Conservation (phyloP, 352 stramenopile genomes). For the Pythium guiyangense region DNA sequence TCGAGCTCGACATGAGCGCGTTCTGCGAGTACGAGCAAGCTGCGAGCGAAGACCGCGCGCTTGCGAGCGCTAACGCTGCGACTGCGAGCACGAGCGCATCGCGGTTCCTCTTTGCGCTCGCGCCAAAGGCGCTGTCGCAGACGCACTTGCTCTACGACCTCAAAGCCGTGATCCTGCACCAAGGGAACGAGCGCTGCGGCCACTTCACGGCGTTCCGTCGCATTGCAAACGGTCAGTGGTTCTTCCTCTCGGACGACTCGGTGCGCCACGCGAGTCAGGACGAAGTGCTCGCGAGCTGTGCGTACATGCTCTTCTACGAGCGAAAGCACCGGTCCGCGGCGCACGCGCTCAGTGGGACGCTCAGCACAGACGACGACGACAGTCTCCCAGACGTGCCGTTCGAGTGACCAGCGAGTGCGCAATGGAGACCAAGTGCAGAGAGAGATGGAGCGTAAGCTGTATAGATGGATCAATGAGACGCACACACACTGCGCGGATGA, state of each 20-base stretch:
- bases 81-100: neutral
- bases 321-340: constrained; percentile 46
- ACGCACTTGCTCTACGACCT: constrained; percentile 66
- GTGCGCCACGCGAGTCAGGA: constrained; percentile 49
- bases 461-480: neutral
- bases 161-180: constrained; percentile 78
- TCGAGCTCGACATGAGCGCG: constrained; percentile 69
- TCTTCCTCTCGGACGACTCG: constrained; percentile 81
- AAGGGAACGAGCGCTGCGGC: constrained; percentile 79
- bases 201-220: constrained; percentile 86
- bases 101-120: constrained; percentile 8
- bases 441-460: neutral
- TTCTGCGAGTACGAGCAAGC: constrained; percentile 68
- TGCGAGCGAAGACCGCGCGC: constrained; percentile 23
- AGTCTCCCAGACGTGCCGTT: constrained; percentile 47
- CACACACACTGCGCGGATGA: neutral
- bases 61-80: constrained; percentile 15
- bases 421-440: neutral
- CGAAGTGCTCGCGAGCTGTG: constrained; percentile 71
- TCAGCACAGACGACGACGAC: constrained; percentile 30
- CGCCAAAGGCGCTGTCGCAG: constrained; percentile 3
- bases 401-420: constrained; percentile 10
- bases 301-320: constrained; percentile 91
- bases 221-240: constrained; percentile 60
- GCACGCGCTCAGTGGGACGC: constrained; percentile 18